Percentiles rank a stretch among this genome's conserved stretches.
phyloP scores from a whole-genome alignment of 192 early-diverging fungal genomes.

The Chytriomyces sp. region DNA sequence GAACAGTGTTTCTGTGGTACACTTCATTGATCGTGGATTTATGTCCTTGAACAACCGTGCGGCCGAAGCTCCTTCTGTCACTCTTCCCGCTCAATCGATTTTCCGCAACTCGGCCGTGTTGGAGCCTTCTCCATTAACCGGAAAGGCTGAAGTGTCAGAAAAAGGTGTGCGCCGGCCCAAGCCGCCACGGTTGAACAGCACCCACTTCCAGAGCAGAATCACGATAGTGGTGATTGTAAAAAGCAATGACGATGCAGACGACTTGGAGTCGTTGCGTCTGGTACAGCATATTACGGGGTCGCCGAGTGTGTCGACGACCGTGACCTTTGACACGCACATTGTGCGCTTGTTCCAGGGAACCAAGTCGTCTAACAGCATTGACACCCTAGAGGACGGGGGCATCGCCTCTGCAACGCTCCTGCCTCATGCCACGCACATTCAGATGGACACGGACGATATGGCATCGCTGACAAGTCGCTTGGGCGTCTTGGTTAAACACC shows the following conservation, averaged over 20 bases:
- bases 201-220: background rate
- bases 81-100: background rate
- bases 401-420: no score
- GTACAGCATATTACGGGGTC: background rate
- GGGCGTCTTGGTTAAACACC: background rate
- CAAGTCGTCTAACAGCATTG: background rate
- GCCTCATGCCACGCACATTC: background rate
- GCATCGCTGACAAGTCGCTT: background rate
- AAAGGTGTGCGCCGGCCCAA: background rate
- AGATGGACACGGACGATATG: background rate
- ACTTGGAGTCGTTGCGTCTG: background rate
- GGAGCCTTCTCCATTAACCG: background rate
- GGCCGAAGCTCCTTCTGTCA: background rate
- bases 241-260: background rate
- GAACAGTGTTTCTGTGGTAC: background rate
- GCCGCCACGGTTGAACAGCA: background rate
- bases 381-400: no score
- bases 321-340: background rate
- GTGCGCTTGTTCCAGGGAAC: background rate
- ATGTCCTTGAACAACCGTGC: background rate
- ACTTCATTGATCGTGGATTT: slow-evolving; percentile 25
- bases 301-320: background rate
- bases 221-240: background rate
- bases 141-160: background rate
- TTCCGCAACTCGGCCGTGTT: background rate